Percentiles rank a stretch among this genome's conserved stretches.
Conservation (phyloP, 2,329 filamentous ascomycete species). For the Lasiodiplodia gonubiensis region DNA sequence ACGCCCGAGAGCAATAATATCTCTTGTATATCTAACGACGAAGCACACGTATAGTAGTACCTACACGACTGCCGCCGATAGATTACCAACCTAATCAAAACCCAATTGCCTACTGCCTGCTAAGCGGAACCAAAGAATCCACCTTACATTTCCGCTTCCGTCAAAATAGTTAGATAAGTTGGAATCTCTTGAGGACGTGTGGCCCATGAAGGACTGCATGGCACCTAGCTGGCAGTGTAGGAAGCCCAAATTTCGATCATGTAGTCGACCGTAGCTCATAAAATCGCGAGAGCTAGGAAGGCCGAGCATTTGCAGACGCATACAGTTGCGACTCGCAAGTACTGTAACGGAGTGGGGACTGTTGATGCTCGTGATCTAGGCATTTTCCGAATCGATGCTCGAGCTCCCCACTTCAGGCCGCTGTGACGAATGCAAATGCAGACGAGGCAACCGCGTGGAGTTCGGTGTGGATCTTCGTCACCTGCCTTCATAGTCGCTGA, state of each 20-base stretch:
- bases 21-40: neutral
- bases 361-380: neutral
- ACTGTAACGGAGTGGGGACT: neutral
- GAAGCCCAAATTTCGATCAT: neutral
- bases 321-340: neutral
- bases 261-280: neutral
- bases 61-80: neutral
- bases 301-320: constrained; percentile 11
- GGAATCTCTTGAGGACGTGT: neutral
- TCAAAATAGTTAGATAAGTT: neutral
- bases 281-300: neutral
- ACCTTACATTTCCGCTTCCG: neutral
- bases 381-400: neutral
- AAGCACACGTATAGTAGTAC: neutral
- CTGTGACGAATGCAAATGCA: neutral
- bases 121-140: neutral
- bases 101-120: neutral
- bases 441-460: neutral
- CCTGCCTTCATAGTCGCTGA: constrained; percentile 27
- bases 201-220: neutral
- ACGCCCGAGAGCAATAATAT: neutral
- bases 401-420: neutral
- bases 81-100: neutral
- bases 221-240: constrained; percentile 1
- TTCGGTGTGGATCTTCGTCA: neutral